Conservation (phyloP, 352 stramenopile species). For the Peronospora farinosa region DNA sequence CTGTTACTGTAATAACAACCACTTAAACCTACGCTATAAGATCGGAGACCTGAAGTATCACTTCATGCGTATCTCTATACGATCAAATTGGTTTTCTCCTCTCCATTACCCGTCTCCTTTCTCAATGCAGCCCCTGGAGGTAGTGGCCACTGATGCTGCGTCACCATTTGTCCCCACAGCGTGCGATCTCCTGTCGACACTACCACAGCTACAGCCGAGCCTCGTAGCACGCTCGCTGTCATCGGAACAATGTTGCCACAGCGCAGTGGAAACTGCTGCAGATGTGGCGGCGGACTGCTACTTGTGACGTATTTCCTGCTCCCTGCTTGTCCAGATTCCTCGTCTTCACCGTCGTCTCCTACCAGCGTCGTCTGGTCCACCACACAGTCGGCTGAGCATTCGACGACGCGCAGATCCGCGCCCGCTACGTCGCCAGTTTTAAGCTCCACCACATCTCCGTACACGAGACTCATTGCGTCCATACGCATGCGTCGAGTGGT, state of each 20-base stretch:
- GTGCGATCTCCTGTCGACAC: slow-evolving; percentile 68
- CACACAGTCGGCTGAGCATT: slow-evolving; percentile 72
- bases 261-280: slow-evolving; percentile 28
- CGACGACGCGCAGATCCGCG: slow-evolving; percentile 80
- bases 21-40: slow-evolving; percentile 3
- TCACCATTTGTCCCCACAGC: slow-evolving; percentile 59
- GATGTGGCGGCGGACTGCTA: slow-evolving; percentile 13
- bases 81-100: slow-evolving; percentile 31
- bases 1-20: slow-evolving; percentile 3
- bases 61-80: slow-evolving; percentile 11
- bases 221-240: slow-evolving; percentile 48
- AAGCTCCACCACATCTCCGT: slow-evolving; percentile 90
- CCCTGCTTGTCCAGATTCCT: slow-evolving; percentile 20
- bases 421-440: slow-evolving; percentile 84
- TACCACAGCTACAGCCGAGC: slow-evolving; percentile 55
- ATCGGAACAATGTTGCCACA: slow-evolving; percentile 72
- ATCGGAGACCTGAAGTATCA: background rate
- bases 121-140: slow-evolving; percentile 5
- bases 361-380: slow-evolving; percentile 56
- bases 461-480: slow-evolving; percentile 86
- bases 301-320: slow-evolving; percentile 36
- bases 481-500: slow-evolving; percentile 81
- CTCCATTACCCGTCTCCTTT: slow-evolving; percentile 14
- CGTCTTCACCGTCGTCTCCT: slow-evolving; percentile 24
- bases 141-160: slow-evolving; percentile 54